These are phyloP conservation scores for Monosporascus ibericus DNA, from an alignment of 2,329 filamentous ascomycete species.

Conservation along the genomic window DNA sequence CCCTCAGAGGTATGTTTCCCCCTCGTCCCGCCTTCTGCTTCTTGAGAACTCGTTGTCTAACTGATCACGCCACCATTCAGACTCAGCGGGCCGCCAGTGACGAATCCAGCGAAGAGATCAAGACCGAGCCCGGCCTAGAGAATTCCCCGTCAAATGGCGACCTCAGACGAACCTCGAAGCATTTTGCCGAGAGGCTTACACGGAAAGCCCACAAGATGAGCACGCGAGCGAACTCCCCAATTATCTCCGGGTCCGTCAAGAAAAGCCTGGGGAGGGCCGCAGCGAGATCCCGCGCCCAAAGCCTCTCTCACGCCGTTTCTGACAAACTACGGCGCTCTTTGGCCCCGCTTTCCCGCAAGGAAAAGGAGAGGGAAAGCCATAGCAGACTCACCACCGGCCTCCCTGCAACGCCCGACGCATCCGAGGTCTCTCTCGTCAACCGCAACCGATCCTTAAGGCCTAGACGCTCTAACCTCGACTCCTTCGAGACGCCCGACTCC, in stretches of 20 bases:
- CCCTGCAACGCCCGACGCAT: slow-evolving; percentile 54
- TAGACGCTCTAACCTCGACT: slow-evolving; percentile 36
- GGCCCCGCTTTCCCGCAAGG: slow-evolving; percentile 23
- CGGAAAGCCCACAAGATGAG: slow-evolving; percentile 28
- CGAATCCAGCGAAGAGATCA: slow-evolving; percentile 19
- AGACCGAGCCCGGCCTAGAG: slow-evolving; percentile 26
- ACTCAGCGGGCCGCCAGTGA: slow-evolving; percentile 17
- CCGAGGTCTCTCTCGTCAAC: slow-evolving; percentile 33
- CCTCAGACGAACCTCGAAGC: slow-evolving; percentile 18
- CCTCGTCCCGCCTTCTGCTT: not conserved
- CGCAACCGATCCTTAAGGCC: slow-evolving; percentile 30
- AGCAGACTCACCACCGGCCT: slow-evolving; percentile 22
- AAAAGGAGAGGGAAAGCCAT: slow-evolving; percentile 17
- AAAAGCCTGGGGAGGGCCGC: slow-evolving; percentile 24
- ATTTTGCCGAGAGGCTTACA: slow-evolving; percentile 18
- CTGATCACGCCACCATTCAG: slow-evolving; percentile 15
- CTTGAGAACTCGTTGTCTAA: slow-evolving; percentile 5
- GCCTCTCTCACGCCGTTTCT: slow-evolving; percentile 24
- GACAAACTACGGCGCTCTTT: slow-evolving; percentile 35
- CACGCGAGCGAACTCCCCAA: slow-evolving; percentile 28
- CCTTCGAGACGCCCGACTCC: slow-evolving; percentile 39
- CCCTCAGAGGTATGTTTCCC: slow-evolving; percentile 11
- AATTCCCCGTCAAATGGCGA: slow-evolving; percentile 21
- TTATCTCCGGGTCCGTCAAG: slow-evolving; percentile 19
- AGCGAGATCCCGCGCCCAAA: slow-evolving; percentile 22